phyloP scores from a whole-genome alignment of 1,139 yeast species.

The Diutina rugosa region DNA sequence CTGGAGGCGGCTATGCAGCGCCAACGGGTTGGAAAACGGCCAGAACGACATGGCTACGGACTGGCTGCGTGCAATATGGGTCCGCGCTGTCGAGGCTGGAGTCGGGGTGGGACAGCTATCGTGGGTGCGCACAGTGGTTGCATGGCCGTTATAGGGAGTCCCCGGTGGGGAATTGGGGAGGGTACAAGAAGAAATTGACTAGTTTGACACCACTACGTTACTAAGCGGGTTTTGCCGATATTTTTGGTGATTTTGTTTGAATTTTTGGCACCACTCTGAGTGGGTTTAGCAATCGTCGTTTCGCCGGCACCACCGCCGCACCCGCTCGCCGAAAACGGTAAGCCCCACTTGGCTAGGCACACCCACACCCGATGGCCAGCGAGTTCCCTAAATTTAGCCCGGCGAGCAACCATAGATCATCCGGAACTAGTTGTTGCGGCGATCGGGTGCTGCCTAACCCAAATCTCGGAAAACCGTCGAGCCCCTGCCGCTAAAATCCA shows the following conservation, averaged over 20 bases:
- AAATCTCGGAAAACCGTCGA: no score
- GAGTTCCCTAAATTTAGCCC: neutral
- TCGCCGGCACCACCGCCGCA: neutral
- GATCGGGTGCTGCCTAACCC: no score
- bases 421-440: no score
- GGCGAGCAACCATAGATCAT: neutral
- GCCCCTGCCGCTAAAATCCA: no score
- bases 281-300: neutral
- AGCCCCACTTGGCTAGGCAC: neutral
- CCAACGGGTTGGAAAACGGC: constrained; percentile 32
- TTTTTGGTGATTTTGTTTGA: neutral
- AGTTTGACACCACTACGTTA: no score
- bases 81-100: neutral
- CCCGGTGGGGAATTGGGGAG: neutral
- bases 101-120: neutral
- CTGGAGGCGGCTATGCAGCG: constrained; percentile 27
- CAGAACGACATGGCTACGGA: constrained; percentile 28
- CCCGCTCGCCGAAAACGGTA: neutral
- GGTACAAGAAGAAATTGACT: no score
- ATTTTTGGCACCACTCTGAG: neutral
- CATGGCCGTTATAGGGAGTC: neutral
- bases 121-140: neutral
- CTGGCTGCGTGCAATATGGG: neutral
- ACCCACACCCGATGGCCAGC: neutral
- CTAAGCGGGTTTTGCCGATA: neutral